Evolutionary conservation across 495 filamentous ascomycete species (phyloP).

Genomic region (Trichoderma asperelloides): DNA sequence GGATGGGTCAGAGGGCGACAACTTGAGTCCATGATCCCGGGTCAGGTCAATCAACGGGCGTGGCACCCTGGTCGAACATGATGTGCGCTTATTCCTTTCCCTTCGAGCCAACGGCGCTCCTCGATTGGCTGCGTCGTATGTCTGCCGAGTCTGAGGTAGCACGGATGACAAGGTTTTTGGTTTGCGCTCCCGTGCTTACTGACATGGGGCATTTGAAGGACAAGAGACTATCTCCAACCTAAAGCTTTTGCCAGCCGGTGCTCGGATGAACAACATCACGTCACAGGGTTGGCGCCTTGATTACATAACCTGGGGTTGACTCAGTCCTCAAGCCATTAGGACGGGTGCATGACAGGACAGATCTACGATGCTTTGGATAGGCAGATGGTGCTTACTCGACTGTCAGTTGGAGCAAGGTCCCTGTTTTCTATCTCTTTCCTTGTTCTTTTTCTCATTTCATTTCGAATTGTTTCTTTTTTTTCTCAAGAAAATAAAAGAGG

Average conservation of each 20-base stretch:
- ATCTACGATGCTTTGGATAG: not conserved
- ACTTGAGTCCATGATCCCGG: constrained; percentile 4
- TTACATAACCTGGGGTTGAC: not conserved
- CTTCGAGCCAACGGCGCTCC: not conserved
- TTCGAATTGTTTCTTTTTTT: too few relatives aligned
- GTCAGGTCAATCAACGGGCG: not conserved
- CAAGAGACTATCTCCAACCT: not conserved
- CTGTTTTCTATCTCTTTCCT: too few relatives aligned
- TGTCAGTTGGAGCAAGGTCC: too few relatives aligned
- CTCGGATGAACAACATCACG: constrained; percentile 1
- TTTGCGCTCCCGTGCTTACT: constrained; percentile 2
- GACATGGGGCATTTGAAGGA: not conserved
- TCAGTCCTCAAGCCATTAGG: not conserved
- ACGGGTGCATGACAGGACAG: not conserved
- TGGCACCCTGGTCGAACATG: constrained; percentile 1
- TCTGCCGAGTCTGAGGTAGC: not conserved
- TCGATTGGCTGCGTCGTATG: constrained; percentile 8
- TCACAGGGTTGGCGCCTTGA: not conserved
- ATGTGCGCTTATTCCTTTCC: constrained; percentile 7
- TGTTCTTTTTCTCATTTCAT: too few relatives aligned
- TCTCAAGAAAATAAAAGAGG: too few relatives aligned
- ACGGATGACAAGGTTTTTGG: constrained; percentile 1
- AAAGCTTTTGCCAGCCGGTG: not conserved
- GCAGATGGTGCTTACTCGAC: not conserved
- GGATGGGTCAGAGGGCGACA: constrained; percentile 6